Conservation (phyloP, 345 rosid species). For the Salix purpurea region DNA sequence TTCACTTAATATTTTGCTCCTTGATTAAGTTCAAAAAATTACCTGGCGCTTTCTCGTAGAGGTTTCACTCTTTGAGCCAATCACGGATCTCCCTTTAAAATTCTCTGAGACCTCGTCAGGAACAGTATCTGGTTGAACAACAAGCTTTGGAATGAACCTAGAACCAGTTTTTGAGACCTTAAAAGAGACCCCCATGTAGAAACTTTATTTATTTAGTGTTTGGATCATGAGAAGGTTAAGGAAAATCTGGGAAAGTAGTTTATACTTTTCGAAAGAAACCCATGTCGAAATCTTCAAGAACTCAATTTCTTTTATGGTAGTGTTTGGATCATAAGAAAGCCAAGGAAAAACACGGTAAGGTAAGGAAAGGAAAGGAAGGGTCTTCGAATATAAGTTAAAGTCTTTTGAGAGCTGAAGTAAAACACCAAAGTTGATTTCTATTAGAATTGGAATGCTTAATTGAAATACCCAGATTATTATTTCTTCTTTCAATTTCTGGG, state of each 20-base stretch:
- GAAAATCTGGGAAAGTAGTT: slow-evolving; percentile 15
- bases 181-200: slow-evolving; percentile 60
- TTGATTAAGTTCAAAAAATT: slow-evolving; percentile 1
- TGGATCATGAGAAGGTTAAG: not conserved
- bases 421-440: not conserved
- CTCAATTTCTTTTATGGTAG: not conserved
- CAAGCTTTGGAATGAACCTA: slow-evolving; percentile 53
- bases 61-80: slow-evolving; percentile 18
- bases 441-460: not conserved
- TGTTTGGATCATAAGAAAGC: slow-evolving; percentile 1
- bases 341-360: not conserved
- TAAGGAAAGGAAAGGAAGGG: not conserved
- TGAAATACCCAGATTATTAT: not conserved
- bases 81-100: slow-evolving; percentile 29
- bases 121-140: slow-evolving; percentile 33
- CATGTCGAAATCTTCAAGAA: slow-evolving; percentile 22
- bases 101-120: slow-evolving; percentile 34
- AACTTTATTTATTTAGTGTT: not conserved
- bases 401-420: not conserved
- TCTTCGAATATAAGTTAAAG: not conserved
- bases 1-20: not conserved
- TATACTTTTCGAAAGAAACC: slow-evolving; percentile 68
- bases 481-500: not conserved
- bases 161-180: slow-evolving; percentile 61
- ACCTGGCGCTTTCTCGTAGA: slow-evolving; percentile 44